These are phyloP conservation scores for Suhomyces sp. DNA, from an alignment of 805 yeast genomes.

Conservation along the genomic window DNA sequence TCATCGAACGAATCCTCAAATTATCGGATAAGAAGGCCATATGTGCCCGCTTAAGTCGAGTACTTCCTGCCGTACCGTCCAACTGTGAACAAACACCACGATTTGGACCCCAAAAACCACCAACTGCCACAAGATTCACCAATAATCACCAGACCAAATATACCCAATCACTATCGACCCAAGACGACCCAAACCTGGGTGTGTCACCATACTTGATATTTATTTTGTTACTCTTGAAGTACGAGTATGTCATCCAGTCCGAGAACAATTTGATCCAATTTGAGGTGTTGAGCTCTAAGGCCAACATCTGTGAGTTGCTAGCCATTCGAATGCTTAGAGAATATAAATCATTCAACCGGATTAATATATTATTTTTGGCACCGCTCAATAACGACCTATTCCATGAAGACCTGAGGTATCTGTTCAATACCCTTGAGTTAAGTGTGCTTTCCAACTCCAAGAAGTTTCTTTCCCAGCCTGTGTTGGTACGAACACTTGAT, in stretches of 20 bases:
- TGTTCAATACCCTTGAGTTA: slow-evolving; percentile 49
- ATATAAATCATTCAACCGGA: slow-evolving; percentile 41
- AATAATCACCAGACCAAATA: not conserved
- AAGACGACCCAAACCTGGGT: slow-evolving; percentile 15
- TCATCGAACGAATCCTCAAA: slow-evolving; percentile 39
- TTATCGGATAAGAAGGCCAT: slow-evolving; percentile 38
- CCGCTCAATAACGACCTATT: slow-evolving; percentile 43
- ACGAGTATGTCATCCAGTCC: slow-evolving; percentile 40
- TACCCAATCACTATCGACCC: too few relatives aligned
- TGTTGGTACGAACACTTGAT: slow-evolving; percentile 45
- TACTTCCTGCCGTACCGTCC: slow-evolving; percentile 26
- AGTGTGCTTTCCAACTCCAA: slow-evolving; percentile 55
- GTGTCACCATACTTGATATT: slow-evolving; percentile 28
- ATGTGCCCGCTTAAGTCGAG: slow-evolving; percentile 32
- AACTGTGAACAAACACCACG: slow-evolving; percentile 16
- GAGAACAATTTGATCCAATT: slow-evolving; percentile 37
- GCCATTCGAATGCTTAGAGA: slow-evolving; percentile 51
- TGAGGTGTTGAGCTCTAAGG: slow-evolving; percentile 43
- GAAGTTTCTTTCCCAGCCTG: slow-evolving; percentile 51
- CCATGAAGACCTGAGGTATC: slow-evolving; percentile 14
- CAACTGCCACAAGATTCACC: slow-evolving; percentile 6
- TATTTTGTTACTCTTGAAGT: slow-evolving; percentile 33
- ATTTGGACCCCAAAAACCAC: slow-evolving; percentile 18
- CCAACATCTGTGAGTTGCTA: slow-evolving; percentile 52
- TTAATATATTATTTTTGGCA: slow-evolving; percentile 45